phyloP scores from a whole-genome alignment of 31 red algal genomes.

The Odonthalia washingtoniensis region DNA sequence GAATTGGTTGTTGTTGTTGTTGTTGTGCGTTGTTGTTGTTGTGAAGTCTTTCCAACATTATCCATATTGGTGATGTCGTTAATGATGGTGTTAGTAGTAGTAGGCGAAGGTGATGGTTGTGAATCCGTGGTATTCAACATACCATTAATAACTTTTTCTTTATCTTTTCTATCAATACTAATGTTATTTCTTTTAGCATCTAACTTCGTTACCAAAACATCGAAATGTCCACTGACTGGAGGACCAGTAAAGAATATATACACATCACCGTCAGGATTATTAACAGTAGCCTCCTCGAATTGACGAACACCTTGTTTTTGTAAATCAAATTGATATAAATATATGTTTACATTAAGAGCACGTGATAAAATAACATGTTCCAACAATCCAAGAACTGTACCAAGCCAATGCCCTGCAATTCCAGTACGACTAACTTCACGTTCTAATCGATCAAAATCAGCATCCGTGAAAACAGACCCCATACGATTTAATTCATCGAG shows the following conservation, averaged over 20 bases:
- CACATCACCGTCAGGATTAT: slow-evolving; percentile 49
- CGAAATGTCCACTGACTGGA: slow-evolving; percentile 73
- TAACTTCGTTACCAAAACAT: slow-evolving; percentile 69
- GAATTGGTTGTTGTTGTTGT: too few relatives aligned
- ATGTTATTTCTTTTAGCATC: too few relatives aligned
- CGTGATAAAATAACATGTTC: slow-evolving; percentile 70
- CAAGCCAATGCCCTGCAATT: slow-evolving; percentile 76
- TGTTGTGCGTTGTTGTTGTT: too few relatives aligned
- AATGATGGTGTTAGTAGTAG: too few relatives aligned
- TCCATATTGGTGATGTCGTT: too few relatives aligned
- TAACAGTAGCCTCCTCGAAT: slow-evolving; percentile 56
- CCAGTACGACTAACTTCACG: slow-evolving; percentile 53
- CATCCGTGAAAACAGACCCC: slow-evolving; percentile 30
- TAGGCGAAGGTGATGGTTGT: too few relatives aligned
- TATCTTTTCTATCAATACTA: too few relatives aligned
- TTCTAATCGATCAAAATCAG: slow-evolving; percentile 58
- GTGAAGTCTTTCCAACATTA: too few relatives aligned
- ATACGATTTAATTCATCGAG: slow-evolving; percentile 34
- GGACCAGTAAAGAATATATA: slow-evolving; percentile 77
- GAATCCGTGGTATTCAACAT: too few relatives aligned
- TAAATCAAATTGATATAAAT: slow-evolving; percentile 75
- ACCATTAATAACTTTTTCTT: too few relatives aligned
- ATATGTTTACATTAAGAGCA: slow-evolving; percentile 70
- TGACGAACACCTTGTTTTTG: slow-evolving; percentile 56
- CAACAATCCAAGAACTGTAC: too few relatives aligned